These are phyloP conservation scores for Hymenoscyphus infarciens DNA, from an alignment of 2,329 filamentous ascomycete genomes.

Conservation along the genomic window DNA sequence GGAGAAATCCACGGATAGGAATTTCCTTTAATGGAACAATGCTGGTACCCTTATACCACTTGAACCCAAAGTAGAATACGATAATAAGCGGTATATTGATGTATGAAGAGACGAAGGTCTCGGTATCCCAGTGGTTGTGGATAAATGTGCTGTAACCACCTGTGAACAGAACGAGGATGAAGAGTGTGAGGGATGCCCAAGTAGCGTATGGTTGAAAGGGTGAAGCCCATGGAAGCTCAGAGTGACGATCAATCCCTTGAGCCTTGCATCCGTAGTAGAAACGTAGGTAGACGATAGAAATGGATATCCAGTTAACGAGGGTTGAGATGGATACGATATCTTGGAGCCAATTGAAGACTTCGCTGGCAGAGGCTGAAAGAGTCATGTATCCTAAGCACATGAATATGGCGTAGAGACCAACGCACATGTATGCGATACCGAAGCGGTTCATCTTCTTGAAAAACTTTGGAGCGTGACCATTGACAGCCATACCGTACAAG, in stretches of 20 bases:
- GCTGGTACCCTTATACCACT: constrained; percentile 49
- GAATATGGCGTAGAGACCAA: constrained; percentile 52
- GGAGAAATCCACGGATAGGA: constrained; percentile 38
- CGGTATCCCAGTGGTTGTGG: constrained; percentile 52
- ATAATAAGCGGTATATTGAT: constrained; percentile 61
- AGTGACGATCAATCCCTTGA: constrained; percentile 48
- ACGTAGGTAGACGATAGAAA: constrained; percentile 57
- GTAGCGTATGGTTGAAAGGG: constrained; percentile 56
- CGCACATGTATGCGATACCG: constrained; percentile 54
- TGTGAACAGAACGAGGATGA: constrained; percentile 52
- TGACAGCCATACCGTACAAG: constrained; percentile 58
- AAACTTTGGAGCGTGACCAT: constrained; percentile 49
- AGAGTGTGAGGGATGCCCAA: constrained; percentile 48
- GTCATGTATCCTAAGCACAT: constrained; percentile 70
- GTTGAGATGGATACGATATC: constrained; percentile 60
- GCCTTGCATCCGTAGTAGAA: constrained; percentile 51
- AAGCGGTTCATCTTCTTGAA: constrained; percentile 53
- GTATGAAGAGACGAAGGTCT: constrained; percentile 59
- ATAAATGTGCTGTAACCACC: constrained; percentile 50
- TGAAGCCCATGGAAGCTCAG: constrained; percentile 52
- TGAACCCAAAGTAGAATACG: constrained; percentile 48
- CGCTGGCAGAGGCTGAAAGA: constrained; percentile 51
- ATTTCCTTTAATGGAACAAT: constrained; percentile 38
- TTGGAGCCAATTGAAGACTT: constrained; percentile 65
- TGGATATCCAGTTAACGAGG: constrained; percentile 60